phyloP scores from a whole-genome alignment of 257 asterid genomes.

The Salvia hispanica region DNA sequence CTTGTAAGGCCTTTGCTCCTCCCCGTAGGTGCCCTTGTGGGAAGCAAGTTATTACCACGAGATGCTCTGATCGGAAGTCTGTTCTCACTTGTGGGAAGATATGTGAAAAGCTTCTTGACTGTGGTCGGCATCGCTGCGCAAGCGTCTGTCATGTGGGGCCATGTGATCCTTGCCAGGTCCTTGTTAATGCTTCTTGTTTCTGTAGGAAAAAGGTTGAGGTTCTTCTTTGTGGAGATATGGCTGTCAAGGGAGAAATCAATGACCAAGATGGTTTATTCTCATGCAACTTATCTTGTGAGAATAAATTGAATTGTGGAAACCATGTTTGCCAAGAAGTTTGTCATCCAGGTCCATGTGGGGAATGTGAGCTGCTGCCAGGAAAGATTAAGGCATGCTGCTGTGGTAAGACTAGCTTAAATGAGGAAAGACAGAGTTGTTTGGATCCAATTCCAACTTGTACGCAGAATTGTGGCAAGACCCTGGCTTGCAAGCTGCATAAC shows the following conservation, averaged over 20 bases:
- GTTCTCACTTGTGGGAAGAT: conserved; percentile 85
- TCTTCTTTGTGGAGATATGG: conserved; percentile 77
- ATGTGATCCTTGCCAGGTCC: conserved; percentile 78
- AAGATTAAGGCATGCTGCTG: conserved; percentile 79
- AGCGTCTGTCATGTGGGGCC: conserved; percentile 84
- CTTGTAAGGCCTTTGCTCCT: conserved; percentile 98
- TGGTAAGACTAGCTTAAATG: conserved; percentile 71
- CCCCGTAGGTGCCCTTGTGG: conserved; percentile 87
- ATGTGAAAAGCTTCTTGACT: conserved; percentile 83
- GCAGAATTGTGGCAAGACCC: conserved; percentile 66
- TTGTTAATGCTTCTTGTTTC: conserved; percentile 79
- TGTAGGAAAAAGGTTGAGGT: conserved; percentile 79
- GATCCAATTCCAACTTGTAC: conserved; percentile 89
- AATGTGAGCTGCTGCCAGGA: conserved; percentile 72
- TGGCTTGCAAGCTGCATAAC: conserved; percentile 72
- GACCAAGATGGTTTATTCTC: conserved; percentile 81
- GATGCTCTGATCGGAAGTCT: conserved; percentile 86
- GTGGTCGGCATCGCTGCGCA: conserved; percentile 81
- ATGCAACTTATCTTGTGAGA: conserved; percentile 66
- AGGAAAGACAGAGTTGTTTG: conserved; percentile 69
- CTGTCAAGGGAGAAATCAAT: conserved; percentile 70
- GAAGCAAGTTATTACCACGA: conserved; percentile 76
- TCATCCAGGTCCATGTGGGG: conserved; percentile 96
- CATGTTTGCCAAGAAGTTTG: conserved; percentile 72
- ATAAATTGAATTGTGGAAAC: conserved; percentile 70